phyloP scores from a whole-genome alignment of 768 basidiomycete species.

The Trametes meyenii region DNA sequence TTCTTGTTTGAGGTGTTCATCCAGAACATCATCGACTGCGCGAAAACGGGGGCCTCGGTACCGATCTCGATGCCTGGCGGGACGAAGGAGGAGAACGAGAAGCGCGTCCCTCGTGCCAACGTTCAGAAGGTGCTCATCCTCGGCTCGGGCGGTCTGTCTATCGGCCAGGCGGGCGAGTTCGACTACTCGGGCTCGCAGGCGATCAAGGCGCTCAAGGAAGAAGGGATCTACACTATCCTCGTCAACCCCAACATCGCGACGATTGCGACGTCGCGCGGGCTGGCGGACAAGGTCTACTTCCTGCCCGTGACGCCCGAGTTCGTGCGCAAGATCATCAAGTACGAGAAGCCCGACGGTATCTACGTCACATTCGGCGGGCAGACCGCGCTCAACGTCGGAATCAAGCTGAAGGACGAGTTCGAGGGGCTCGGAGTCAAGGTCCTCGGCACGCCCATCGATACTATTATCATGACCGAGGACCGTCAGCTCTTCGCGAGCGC shows the following conservation, averaged over 20 bases:
- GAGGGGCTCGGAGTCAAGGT: constrained; percentile 87
- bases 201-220: constrained; percentile 98
- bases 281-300: constrained; percentile 99
- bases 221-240: constrained; percentile 98
- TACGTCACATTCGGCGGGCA: constrained; percentile 99
- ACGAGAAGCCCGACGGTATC: constrained; percentile 98
- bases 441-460: constrained; percentile 95
- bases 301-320: constrained; percentile 98
- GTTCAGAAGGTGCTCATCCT: constrained; percentile 96
- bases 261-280: constrained; percentile 94
- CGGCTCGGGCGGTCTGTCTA: constrained; percentile 96
- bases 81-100: constrained; percentile 82
- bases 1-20: constrained; percentile 99
- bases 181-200: constrained; percentile 99
- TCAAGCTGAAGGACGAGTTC: constrained; percentile 98
- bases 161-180: constrained; percentile 99
- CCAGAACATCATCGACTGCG: constrained; percentile 79
- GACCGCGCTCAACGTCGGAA: constrained; percentile 94
- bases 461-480: constrained; percentile 97
- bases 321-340: constrained; percentile 97
- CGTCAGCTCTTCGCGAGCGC: constrained; percentile 91
- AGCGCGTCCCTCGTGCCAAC: constrained; percentile 65
- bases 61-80: constrained; percentile 77
- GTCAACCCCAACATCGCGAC: constrained; percentile 99
- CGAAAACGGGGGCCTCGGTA: constrained; percentile 51